Evolutionary conservation across 208 protist species (phyloP).

Genomic region (Wallacemonas rigidus): DNA sequence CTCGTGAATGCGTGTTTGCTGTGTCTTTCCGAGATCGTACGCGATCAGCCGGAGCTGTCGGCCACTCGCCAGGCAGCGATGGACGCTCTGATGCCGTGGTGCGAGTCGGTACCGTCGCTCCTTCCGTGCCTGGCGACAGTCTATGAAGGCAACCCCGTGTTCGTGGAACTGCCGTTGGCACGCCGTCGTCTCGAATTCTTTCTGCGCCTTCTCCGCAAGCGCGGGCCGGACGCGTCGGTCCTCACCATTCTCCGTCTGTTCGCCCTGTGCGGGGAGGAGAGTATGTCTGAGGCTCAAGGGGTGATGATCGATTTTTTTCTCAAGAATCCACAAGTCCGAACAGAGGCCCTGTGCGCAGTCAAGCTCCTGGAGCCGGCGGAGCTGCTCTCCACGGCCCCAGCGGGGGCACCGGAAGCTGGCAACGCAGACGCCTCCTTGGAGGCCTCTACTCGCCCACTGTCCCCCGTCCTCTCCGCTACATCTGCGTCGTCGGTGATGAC

Average conservation of each 20-base stretch:
- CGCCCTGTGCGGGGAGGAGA: slow-evolving; percentile 36
- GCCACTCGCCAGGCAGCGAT: slow-evolving; percentile 26
- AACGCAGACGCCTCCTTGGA: too few relatives aligned
- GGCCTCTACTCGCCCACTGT: too few relatives aligned
- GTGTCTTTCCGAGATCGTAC: slow-evolving; percentile 30
- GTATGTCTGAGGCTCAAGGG: slow-evolving; percentile 45
- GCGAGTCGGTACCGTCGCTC: slow-evolving; percentile 28
- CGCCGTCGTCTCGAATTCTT: slow-evolving; percentile 39
- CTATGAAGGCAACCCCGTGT: slow-evolving; percentile 41
- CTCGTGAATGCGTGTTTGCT: slow-evolving; percentile 40
- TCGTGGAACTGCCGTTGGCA: slow-evolving; percentile 45
- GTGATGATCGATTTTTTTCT: slow-evolving; percentile 39
- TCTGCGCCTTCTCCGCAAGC: slow-evolving; percentile 31
- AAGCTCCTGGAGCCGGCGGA: neutral
- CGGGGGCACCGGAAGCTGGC: too few relatives aligned
- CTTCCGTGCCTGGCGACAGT: slow-evolving; percentile 36
- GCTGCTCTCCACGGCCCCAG: neutral
- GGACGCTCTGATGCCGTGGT: slow-evolving; percentile 44
- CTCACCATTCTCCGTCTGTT: slow-evolving; percentile 39
- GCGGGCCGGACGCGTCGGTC: slow-evolving; percentile 28
- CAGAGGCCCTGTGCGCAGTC: slow-evolving; percentile 27
- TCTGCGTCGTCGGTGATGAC: too few relatives aligned
- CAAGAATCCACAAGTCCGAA: slow-evolving; percentile 7
- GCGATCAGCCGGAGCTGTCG: slow-evolving; percentile 31
- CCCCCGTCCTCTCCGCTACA: too few relatives aligned